Percentiles rank a stretch among this genome's conserved stretches.
Conservation (phyloP, 208 protist genomes). For the Leishmania lainsoni region DNA sequence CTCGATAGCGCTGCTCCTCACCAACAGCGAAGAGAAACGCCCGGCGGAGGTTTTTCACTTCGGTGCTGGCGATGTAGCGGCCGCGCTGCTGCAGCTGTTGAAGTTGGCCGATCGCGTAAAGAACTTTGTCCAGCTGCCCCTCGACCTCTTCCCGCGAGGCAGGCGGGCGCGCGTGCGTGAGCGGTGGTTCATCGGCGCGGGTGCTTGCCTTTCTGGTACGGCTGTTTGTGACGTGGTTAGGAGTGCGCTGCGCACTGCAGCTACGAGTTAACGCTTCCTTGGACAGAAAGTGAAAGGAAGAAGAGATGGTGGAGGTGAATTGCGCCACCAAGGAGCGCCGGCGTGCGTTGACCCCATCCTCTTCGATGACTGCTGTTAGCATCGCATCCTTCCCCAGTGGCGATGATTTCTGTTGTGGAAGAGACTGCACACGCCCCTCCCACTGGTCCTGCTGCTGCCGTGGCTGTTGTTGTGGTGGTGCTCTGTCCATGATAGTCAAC, state of each 20-base stretch:
- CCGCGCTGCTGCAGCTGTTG: conserved; percentile 42
- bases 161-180: conserved; percentile 22
- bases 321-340: conserved; percentile 14
- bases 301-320: conserved; percentile 29
- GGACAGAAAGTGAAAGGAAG: conserved; percentile 17
- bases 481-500: not conserved
- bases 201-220: conserved; percentile 7
- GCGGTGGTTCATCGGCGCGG: conserved; percentile 10
- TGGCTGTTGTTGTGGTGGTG: not conserved
- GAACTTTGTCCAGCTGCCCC: conserved; percentile 53
- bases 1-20: conserved; percentile 35
- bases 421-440: not conserved
- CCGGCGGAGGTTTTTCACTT: conserved; percentile 58
- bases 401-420: not conserved
- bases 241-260: not conserved
- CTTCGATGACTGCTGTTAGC: not conserved
- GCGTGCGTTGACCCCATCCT: not conserved
- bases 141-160: conserved; percentile 51
- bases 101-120: conserved; percentile 50
- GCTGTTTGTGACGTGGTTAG: conserved; percentile 12
- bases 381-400: not conserved
- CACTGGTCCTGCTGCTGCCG: not conserved
- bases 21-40: conserved; percentile 56
- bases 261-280: conserved; percentile 16
- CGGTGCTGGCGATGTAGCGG: conserved; percentile 45